Evolutionary conservation across 257 asterid species (phyloP).

Genomic region (Nicotiana sylvestris): DNA sequence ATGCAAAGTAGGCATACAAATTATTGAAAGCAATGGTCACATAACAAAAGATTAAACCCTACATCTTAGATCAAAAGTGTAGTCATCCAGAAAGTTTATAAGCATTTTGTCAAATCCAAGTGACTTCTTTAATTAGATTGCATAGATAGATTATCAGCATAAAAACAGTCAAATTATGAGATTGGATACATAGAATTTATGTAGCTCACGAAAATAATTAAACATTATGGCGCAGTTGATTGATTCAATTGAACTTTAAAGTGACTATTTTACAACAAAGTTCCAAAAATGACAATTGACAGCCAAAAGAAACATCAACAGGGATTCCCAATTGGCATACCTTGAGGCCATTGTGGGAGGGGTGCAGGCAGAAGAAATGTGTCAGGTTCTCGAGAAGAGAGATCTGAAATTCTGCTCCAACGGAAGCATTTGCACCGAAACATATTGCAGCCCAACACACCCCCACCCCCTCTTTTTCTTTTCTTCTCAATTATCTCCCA

Average conservation of each 20-base stretch:
- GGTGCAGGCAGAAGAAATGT: slow-evolving; percentile 64
- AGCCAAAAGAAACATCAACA: neutral
- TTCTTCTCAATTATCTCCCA: neutral
- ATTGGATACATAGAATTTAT: neutral
- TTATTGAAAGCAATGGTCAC: neutral
- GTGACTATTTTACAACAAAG: neutral
- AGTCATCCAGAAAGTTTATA: no score
- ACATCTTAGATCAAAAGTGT: neutral
- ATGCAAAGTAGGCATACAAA: neutral
- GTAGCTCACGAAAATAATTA: neutral
- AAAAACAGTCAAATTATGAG: neutral
- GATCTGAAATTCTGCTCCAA: slow-evolving; percentile 49
- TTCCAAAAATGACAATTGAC: neutral
- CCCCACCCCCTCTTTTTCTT: neutral
- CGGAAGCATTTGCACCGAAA: slow-evolving; percentile 47
- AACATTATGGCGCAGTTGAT: neutral
- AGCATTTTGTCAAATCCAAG: neutral
- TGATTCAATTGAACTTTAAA: neutral
- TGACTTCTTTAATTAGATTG: neutral
- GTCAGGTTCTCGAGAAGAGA: slow-evolving; percentile 36
- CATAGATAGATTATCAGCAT: neutral
- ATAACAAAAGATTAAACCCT: neutral
- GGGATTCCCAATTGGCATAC: slow-evolving; percentile 17
- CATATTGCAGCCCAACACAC: slow-evolving; percentile 29
- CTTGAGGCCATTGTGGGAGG: slow-evolving; percentile 81